phyloP scores from a whole-genome alignment of 371 early-diverging fungal genomes.

The Mucor saturninus region DNA sequence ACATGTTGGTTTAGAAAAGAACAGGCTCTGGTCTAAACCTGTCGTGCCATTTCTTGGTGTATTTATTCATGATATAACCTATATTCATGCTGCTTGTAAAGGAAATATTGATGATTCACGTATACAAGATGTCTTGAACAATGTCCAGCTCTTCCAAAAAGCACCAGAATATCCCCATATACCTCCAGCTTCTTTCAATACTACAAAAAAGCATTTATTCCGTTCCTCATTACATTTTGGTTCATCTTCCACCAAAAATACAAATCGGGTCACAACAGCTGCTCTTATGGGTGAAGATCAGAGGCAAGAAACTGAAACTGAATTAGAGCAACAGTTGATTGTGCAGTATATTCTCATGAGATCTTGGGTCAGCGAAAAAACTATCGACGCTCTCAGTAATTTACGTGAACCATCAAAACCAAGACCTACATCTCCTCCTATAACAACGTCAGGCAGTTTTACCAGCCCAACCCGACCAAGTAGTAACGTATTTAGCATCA shows the following conservation, averaged over 20 bases:
- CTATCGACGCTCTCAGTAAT: conserved; percentile 57
- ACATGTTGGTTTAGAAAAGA: conserved; percentile 35
- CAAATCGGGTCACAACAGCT: conserved; percentile 16
- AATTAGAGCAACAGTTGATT: conserved; percentile 49
- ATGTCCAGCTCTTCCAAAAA: conserved; percentile 52
- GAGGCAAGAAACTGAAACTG: conserved; percentile 25
- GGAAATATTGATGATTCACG: conserved; percentile 48
- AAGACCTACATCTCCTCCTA: conserved; percentile 18
- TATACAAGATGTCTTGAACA: conserved; percentile 45
- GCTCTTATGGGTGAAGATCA: conserved; percentile 24
- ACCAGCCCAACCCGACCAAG: not conserved
- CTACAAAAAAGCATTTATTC: conserved; percentile 51
- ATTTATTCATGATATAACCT: conserved; percentile 78
- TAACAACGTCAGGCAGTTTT: conserved; percentile 1
- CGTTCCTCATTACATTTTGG: conserved; percentile 49
- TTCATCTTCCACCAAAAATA: conserved; percentile 22
- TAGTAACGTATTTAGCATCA: not conserved
- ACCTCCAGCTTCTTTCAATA: conserved; percentile 48
- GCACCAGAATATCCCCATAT: conserved; percentile 61
- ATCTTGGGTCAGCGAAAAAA: too few species aligned
- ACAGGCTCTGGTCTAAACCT: conserved; percentile 44
- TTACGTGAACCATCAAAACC: conserved; percentile 65
- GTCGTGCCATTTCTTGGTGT: conserved; percentile 76
- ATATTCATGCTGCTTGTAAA: conserved; percentile 66
- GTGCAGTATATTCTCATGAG: conserved; percentile 62